A percentile compares a stretch with the other conserved stretches of the same genome.
These are phyloP conservation scores for Carpinus viminea DNA, from an alignment of 306 rosid genomes.

Conservation along the genomic window DNA sequence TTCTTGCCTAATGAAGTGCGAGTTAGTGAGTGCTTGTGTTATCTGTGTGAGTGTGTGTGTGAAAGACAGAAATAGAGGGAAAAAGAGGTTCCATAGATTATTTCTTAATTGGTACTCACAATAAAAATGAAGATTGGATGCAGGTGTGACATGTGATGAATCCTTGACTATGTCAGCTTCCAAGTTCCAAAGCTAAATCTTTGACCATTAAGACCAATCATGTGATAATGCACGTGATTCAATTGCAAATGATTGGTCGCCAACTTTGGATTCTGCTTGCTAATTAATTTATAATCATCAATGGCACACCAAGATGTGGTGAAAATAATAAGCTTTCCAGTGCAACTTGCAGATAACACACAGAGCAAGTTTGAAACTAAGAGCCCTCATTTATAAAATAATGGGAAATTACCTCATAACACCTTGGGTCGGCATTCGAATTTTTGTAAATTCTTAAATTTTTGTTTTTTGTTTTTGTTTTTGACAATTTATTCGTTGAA, in stretches of 20 bases:
- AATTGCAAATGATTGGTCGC: conserved; percentile 40
- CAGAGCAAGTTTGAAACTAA: conserved; percentile 15
- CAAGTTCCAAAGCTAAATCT: conserved; percentile 74
- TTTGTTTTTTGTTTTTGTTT: no score
- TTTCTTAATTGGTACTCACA: conserved; percentile 18
- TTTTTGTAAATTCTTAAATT: no score
- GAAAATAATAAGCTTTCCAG: conserved; percentile 29
- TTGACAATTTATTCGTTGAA: no score
- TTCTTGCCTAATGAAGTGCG: conserved; percentile 17
- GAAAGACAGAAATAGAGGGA: no score
- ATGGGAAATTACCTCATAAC: no score
- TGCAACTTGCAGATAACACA: conserved; percentile 24
- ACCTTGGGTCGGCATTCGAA: no score
- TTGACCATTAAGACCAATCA: conserved; percentile 30
- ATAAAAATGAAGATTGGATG: conserved; percentile 33
- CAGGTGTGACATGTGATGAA: conserved; percentile 70
- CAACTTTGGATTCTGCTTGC: conserved; percentile 71
- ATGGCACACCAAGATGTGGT: no score
- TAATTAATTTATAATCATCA: conserved; percentile 43
- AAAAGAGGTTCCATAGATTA: not conserved
- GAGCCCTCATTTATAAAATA: not conserved
- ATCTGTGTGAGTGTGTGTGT: no score
- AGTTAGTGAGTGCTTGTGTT: no score
- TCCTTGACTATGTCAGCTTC: conserved; percentile 61
- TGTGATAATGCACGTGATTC: conserved; percentile 75